phyloP scores from a whole-genome alignment of 2,329 filamentous ascomycete genomes.

The Penicillium sp. region DNA sequence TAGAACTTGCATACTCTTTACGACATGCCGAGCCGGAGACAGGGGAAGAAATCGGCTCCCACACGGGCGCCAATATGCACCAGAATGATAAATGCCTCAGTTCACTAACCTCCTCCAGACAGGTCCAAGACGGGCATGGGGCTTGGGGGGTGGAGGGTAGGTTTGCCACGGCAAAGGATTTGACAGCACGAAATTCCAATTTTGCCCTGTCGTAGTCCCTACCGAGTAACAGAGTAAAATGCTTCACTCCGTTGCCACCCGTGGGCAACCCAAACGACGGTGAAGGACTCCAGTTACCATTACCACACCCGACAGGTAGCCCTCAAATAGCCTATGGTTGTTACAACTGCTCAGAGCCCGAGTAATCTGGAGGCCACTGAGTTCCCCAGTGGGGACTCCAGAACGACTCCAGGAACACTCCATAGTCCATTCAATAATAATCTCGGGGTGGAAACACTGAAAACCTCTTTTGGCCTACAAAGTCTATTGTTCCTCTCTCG shows the following conservation, averaged over 20 bases:
- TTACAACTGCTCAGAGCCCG: constrained; percentile 1
- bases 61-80: constrained; percentile 4
- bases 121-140: not conserved
- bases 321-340: not conserved
- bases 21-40: too few species aligned
- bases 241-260: constrained; percentile 11
- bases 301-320: not conserved
- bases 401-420: constrained; percentile 2
- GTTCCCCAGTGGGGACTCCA: constrained; percentile 5
- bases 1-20: not conserved
- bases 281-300: not conserved
- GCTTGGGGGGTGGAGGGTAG: not conserved
- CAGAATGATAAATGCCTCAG: constrained; percentile 11
- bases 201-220: not conserved
- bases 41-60: not conserved
- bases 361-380: not conserved
- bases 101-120: constrained; percentile 6
- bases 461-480: not conserved
- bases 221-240: not conserved
- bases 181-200: constrained; percentile 3
- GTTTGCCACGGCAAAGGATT: constrained; percentile 4
- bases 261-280: not conserved
- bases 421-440: not conserved
- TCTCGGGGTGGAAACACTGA: not conserved
- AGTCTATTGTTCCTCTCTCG: not conserved